Percentiles rank a stretch among this genome's conserved stretches.
These are phyloP conservation scores for Stromatinia cepivora DNA, from an alignment of 2,329 filamentous ascomycete species.

Conservation along the genomic window DNA sequence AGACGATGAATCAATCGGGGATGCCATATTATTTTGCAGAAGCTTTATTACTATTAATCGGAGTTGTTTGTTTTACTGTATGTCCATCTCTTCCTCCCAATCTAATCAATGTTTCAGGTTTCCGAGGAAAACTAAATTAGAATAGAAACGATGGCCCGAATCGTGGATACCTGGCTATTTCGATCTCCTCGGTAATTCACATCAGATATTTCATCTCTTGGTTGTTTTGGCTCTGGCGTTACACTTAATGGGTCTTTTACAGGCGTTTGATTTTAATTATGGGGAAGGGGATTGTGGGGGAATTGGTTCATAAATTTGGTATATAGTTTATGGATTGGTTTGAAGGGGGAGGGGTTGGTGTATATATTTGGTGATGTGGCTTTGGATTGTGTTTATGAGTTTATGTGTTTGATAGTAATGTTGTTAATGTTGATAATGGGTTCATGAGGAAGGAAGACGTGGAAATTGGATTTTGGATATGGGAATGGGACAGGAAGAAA, in stretches of 20 bases:
- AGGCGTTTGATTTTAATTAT: constrained; percentile 23
- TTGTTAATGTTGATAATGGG: background rate
- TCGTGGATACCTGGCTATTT: constrained; percentile 29
- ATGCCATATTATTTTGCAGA: constrained; percentile 32
- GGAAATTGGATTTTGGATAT: too few relatives aligned
- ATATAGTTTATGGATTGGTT: background rate
- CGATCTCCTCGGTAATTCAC: constrained; percentile 31
- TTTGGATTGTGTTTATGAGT: background rate
- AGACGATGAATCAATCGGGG: constrained; percentile 27
- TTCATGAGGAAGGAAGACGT: background rate
- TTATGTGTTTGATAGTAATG: background rate
- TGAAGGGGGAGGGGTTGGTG: background rate
- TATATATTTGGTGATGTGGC: background rate
- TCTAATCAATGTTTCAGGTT: background rate
- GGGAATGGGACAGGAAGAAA: too few relatives aligned
- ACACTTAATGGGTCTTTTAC: constrained; percentile 21
- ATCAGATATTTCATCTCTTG: constrained; percentile 36
- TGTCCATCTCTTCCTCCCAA: background rate
- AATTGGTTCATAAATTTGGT: background rate
- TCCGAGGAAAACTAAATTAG: background rate
- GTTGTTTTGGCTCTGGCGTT: constrained; percentile 25
- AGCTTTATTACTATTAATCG: constrained; percentile 25
- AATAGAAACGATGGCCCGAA: constrained; percentile 31
- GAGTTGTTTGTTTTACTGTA: constrained; percentile 27
- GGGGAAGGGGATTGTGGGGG: constrained; percentile 3